These are phyloP conservation scores for Trichophyton equinum DNA, from an alignment of 2,329 filamentous ascomycete species.

Conservation along the genomic window DNA sequence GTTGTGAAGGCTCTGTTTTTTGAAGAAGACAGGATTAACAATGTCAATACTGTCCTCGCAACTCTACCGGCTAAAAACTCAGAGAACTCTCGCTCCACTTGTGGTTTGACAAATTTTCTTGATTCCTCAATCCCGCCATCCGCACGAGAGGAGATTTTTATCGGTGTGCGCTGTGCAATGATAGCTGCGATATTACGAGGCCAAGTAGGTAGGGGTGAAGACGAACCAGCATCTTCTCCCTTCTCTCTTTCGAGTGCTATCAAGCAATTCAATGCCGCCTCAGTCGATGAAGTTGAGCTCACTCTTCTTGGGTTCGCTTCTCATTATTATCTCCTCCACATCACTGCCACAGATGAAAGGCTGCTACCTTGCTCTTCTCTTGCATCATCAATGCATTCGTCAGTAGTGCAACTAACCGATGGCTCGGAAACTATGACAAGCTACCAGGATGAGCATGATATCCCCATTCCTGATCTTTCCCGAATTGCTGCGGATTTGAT, in stretches of 20 bases:
- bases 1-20: slow-evolving; percentile 48
- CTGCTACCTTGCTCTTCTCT: slow-evolving; percentile 19
- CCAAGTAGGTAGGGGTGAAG: slow-evolving; percentile 22
- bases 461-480: slow-evolving; percentile 22
- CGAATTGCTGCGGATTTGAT: slow-evolving; percentile 31
- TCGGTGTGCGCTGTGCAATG: slow-evolving; percentile 48
- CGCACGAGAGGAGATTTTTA: slow-evolving; percentile 41
- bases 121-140: slow-evolving; percentile 42
- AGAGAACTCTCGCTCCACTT: slow-evolving; percentile 17
- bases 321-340: slow-evolving; percentile 31
- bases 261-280: slow-evolving; percentile 31
- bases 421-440: slow-evolving; percentile 10
- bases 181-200: slow-evolving; percentile 41
- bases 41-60: slow-evolving; percentile 43
- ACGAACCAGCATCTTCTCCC: slow-evolving; percentile 20
- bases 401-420: slow-evolving; percentile 10
- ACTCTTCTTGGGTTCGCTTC: slow-evolving; percentile 32
- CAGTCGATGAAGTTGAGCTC: slow-evolving; percentile 32
- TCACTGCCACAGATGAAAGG: slow-evolving; percentile 30
- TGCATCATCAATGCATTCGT: slow-evolving; percentile 13
- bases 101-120: slow-evolving; percentile 31
- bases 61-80: slow-evolving; percentile 33
- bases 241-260: slow-evolving; percentile 31
- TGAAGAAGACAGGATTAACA: slow-evolving; percentile 39
- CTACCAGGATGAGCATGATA: slow-evolving; percentile 21